Percentiles rank a stretch among this genome's conserved stretches.
phyloP scores from a whole-genome alignment of 2,329 filamentous ascomycete species.

The Sarocladiaceae sp. region DNA sequence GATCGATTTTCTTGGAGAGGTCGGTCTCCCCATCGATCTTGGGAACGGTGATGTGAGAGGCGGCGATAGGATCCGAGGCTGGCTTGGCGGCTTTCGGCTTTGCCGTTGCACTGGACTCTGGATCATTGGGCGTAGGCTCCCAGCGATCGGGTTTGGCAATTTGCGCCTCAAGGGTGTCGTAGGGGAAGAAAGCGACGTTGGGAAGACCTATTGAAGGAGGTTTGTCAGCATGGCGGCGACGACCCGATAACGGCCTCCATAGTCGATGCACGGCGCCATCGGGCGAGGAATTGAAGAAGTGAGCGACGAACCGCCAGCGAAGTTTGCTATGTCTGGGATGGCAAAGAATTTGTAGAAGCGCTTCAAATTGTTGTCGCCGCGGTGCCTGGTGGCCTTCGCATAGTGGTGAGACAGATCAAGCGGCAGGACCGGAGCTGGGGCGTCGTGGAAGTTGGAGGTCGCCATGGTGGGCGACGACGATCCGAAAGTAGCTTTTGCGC shows the following conservation, averaged over 20 bases:
- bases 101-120: conserved; percentile 22
- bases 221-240: not conserved
- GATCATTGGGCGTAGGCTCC: conserved; percentile 60
- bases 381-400: conserved; percentile 60
- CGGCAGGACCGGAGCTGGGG: conserved; percentile 34
- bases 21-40: conserved; percentile 55
- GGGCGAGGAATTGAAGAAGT: too few species aligned
- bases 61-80: conserved; percentile 25
- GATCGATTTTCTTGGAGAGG: conserved; percentile 65
- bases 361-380: conserved; percentile 65
- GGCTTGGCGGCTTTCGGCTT: conserved; percentile 9
- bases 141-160: conserved; percentile 70
- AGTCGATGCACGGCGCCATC: too few species aligned
- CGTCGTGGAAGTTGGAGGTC: not conserved
- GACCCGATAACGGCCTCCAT: not conserved
- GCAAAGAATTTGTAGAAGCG: conserved; percentile 78
- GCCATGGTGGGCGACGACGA: conserved; percentile 1
- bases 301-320: conserved; percentile 50
- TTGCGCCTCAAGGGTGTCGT: conserved; percentile 81
- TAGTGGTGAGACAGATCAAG: conserved; percentile 75
- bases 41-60: conserved; percentile 61
- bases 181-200: conserved; percentile 77
- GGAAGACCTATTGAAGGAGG: conserved; percentile 57
- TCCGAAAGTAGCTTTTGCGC: too few species aligned
- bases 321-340: conserved; percentile 55